These are phyloP conservation scores for Crithidia sp. DNA, from an alignment of 208 protist species.

Conservation along the genomic window DNA sequence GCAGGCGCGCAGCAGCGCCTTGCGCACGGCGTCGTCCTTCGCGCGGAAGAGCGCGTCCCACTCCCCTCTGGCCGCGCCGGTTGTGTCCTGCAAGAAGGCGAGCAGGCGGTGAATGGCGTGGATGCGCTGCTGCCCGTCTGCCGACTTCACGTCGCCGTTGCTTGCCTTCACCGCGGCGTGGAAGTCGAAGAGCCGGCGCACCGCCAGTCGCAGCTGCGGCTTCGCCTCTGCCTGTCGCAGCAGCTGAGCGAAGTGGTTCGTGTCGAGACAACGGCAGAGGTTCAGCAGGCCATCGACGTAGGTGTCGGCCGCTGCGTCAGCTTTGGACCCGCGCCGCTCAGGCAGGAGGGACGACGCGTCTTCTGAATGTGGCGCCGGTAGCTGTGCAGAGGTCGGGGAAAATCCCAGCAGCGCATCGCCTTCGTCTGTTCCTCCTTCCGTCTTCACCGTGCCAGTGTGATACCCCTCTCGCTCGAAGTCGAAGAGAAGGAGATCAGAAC, in stretches of 20 bases:
- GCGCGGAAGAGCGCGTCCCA: constrained; percentile 75
- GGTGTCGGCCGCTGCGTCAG: constrained; percentile 8
- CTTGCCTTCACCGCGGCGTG: constrained; percentile 36
- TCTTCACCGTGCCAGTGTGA: background rate
- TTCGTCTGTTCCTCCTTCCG: constrained; percentile 6
- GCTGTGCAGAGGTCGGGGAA: background rate
- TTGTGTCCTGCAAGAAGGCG: constrained; percentile 58
- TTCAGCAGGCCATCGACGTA: constrained; percentile 58
- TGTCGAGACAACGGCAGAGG: constrained; percentile 57
- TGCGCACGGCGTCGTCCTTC: constrained; percentile 69
- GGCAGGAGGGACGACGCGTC: too few relatives aligned
- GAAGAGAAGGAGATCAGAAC: constrained; percentile 35
- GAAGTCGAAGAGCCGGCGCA: constrained; percentile 39
- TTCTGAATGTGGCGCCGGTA: background rate
- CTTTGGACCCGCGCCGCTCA: too few relatives aligned
- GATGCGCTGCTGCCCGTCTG: constrained; percentile 57
- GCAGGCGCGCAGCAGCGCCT: constrained; percentile 58
- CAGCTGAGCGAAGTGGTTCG: constrained; percentile 44
- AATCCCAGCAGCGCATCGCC: constrained; percentile 32
- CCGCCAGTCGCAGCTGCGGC: constrained; percentile 53
- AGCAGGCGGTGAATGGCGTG: constrained; percentile 76
- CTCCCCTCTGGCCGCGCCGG: constrained; percentile 54
- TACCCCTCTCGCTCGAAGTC: constrained; percentile 53
- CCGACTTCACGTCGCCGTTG: constrained; percentile 45
- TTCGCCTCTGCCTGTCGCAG: constrained; percentile 57